Evolutionary conservation across 1,284 basidiomycete genomes (phyloP).

Genomic region (Papiliotrema terrestris): DNA sequence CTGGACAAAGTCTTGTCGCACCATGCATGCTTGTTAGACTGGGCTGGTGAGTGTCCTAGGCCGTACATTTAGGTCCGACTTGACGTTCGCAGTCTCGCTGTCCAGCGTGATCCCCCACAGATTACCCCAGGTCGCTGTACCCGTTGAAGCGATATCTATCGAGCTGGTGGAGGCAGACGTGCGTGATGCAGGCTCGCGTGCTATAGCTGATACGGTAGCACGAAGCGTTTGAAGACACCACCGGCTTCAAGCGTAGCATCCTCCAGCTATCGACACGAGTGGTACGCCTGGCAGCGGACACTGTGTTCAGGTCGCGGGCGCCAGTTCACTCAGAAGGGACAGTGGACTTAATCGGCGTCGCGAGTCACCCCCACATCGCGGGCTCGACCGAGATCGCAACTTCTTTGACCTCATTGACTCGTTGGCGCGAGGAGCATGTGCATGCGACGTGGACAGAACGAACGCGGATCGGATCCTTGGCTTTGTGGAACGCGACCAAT

Average conservation of each 20-base stretch:
- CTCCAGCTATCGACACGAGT: no score
- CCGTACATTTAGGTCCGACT: no score
- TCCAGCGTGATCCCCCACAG: no score
- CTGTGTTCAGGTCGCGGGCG: not conserved
- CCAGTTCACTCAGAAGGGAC: not conserved
- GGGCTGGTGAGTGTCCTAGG: slow-evolving; percentile 32
- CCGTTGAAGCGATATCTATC: no score
- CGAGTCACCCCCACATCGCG: not conserved
- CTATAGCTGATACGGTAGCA: no score
- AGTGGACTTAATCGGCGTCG: not conserved
- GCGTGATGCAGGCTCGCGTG: no score
- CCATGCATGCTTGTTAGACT: slow-evolving; percentile 22
- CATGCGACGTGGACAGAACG: slow-evolving; percentile 15
- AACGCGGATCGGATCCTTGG: slow-evolving; percentile 30
- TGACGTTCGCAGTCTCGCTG: no score
- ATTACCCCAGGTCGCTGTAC: no score
- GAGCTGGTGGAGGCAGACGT: no score
- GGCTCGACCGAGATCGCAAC: not conserved
- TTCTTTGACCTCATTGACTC: slow-evolving; percentile 2
- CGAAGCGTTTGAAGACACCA: no score
- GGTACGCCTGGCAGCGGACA: slow-evolving; percentile 8
- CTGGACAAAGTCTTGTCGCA: slow-evolving; percentile 1
- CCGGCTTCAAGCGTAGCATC: no score
- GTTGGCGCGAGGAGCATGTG: slow-evolving; percentile 4
- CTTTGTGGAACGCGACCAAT: slow-evolving; percentile 35